Conservation (phyloP, 2,329 filamentous ascomycete genomes). For the Colletotrichum truncatum region DNA sequence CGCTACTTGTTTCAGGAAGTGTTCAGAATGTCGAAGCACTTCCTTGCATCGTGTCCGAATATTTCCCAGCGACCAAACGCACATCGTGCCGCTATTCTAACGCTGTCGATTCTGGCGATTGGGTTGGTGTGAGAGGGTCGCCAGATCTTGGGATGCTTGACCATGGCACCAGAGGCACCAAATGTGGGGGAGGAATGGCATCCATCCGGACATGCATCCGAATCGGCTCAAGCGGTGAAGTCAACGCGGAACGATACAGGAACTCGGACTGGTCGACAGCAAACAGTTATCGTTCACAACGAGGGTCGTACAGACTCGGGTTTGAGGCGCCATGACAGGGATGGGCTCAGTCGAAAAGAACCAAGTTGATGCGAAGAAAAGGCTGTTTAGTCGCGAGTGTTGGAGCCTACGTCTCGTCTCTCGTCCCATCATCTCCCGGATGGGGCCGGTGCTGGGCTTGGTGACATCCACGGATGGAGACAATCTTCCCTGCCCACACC, state of each 20-base stretch:
- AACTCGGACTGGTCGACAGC: background rate
- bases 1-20: slow-evolving; percentile 10
- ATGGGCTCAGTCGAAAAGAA: background rate
- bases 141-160: slow-evolving; percentile 23
- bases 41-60: background rate
- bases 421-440: slow-evolving; percentile 28
- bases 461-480: slow-evolving; percentile 12
- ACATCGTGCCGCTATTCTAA: background rate
- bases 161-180: background rate
- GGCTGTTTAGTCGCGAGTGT: background rate
- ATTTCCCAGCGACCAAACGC: background rate
- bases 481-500: background rate
- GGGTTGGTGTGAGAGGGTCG: slow-evolving; percentile 7
- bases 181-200: slow-evolving; percentile 12
- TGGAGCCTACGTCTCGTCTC: slow-evolving; percentile 15
- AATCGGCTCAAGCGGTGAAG: slow-evolving; percentile 23
- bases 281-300: background rate
- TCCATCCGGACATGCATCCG: slow-evolving; percentile 8
- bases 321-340: background rate
- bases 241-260: background rate
- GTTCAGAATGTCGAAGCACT: background rate
- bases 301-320: background rate
- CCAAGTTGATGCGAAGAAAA: background rate
- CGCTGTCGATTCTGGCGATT: background rate
- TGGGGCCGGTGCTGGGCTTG: slow-evolving; percentile 21